These are phyloP conservation scores for Pseudocercospora pini-densiflorae DNA, from an alignment of 2,329 filamentous ascomycete genomes.

Conservation along the genomic window DNA sequence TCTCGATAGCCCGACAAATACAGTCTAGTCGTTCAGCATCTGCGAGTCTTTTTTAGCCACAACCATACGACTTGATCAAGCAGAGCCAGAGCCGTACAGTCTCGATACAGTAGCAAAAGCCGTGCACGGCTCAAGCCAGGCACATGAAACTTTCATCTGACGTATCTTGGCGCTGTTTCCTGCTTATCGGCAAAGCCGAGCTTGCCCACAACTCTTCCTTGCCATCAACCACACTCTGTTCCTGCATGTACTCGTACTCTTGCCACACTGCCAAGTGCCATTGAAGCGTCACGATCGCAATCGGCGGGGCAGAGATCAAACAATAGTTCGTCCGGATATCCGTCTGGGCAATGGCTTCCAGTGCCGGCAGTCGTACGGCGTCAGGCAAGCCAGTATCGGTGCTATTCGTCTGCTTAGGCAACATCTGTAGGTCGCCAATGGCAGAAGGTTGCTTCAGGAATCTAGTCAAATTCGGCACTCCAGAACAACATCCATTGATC, in stretches of 20 bases:
- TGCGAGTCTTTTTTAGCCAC: too few species aligned
- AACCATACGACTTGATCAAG: too few species aligned
- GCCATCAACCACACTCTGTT: neutral
- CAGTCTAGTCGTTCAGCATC: too few species aligned
- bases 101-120: too few species aligned
- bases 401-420: constrained; percentile 94
- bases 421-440: constrained; percentile 94
- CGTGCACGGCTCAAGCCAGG: neutral
- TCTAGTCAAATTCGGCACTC: constrained; percentile 62
- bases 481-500: constrained; percentile 57
- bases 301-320: neutral
- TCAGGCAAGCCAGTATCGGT: constrained; percentile 62
- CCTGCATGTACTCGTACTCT: neutral
- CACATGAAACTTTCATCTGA: neutral
- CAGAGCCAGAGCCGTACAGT: too few species aligned
- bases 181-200: neutral
- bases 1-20: too few species aligned
- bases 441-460: constrained; percentile 89
- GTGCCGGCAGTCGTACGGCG: neutral
- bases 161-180: neutral
- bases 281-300: neutral
- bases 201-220: neutral
- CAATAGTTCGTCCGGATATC: neutral
- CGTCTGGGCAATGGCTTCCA: constrained; percentile 13
- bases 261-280: neutral